Evolutionary conservation across 1,284 basidiomycete genomes (phyloP).

Genomic region (Pseudozyma tsukubaensis): DNA sequence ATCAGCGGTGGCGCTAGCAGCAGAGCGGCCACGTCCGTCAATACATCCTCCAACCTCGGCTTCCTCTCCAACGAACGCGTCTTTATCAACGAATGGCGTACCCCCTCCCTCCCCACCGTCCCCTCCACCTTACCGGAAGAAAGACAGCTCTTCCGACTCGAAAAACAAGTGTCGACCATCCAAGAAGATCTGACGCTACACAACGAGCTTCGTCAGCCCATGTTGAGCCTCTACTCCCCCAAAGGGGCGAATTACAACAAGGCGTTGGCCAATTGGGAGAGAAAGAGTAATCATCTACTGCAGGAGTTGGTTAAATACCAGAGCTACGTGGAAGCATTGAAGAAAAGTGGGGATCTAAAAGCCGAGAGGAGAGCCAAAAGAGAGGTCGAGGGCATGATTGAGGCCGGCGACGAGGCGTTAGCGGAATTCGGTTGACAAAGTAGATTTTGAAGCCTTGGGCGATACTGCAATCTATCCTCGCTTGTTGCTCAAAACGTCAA

Average conservation of each 20-base stretch:
- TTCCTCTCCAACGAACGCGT: slow-evolving; percentile 74
- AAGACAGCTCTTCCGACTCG: slow-evolving; percentile 73
- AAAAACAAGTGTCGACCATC: slow-evolving; percentile 71
- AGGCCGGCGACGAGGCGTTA: slow-evolving; percentile 29
- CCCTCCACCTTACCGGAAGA: slow-evolving; percentile 90
- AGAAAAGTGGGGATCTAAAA: slow-evolving; percentile 30
- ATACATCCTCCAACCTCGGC: slow-evolving; percentile 11
- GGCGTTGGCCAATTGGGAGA: slow-evolving; percentile 90
- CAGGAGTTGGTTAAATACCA: slow-evolving; percentile 95
- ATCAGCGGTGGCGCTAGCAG: not conserved
- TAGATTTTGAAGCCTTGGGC: not conserved
- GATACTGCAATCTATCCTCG: not conserved
- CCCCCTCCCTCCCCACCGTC: slow-evolving; percentile 83
- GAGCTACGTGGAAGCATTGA: slow-evolving; percentile 88
- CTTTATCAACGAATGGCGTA: slow-evolving; percentile 93
- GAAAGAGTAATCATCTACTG: slow-evolving; percentile 85
- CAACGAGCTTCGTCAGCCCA: slow-evolving; percentile 84
- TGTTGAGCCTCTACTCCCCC: slow-evolving; percentile 81
- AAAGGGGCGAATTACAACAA: slow-evolving; percentile 80
- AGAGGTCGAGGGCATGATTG: slow-evolving; percentile 51
- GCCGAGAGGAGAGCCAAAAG: slow-evolving; percentile 42
- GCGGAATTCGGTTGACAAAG: slow-evolving; percentile 10
- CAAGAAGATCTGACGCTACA: slow-evolving; percentile 84
- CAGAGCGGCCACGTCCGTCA: slow-evolving; percentile 11
- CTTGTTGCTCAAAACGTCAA: no score